Percentiles rank a stretch among this genome's conserved stretches.
These are phyloP conservation scores for Tylopilus sp. DNA, from an alignment of 768 basidiomycete species.

Conservation along the genomic window DNA sequence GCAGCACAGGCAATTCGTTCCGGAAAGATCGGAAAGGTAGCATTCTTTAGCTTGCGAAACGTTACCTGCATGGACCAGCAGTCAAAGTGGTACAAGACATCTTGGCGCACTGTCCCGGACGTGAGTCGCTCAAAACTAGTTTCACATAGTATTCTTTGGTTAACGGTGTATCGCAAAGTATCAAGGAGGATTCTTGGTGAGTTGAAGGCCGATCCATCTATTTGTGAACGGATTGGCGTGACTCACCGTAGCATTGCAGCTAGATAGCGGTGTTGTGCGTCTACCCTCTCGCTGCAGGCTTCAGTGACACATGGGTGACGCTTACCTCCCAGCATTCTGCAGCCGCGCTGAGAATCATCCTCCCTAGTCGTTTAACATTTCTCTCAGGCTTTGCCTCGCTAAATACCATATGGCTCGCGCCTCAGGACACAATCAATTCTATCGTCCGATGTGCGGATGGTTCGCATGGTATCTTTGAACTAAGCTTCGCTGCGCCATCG, in stretches of 20 bases:
- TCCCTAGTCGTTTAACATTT: slow-evolving; percentile 48
- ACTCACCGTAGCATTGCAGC: slow-evolving; percentile 35
- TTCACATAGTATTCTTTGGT: not conserved
- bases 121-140: slow-evolving; percentile 38
- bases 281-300: not conserved
- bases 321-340: slow-evolving; percentile 54
- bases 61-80: slow-evolving; percentile 55
- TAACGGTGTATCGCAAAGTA: slow-evolving; percentile 40
- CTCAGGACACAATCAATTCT: slow-evolving; percentile 75
- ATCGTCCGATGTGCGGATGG: slow-evolving; percentile 45
- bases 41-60: slow-evolving; percentile 57
- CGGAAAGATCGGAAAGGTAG: slow-evolving; percentile 70
- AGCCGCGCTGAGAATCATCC: slow-evolving; percentile 59
- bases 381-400: slow-evolving; percentile 66
- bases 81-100: slow-evolving; percentile 75
- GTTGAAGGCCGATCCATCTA: slow-evolving; percentile 23
- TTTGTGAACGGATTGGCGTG: not conserved
- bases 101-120: slow-evolving; percentile 81
- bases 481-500: slow-evolving; percentile 61
- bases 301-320: not conserved
- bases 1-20: slow-evolving; percentile 48
- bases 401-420: slow-evolving; percentile 67
- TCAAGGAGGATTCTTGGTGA: slow-evolving; percentile 79
- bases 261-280: slow-evolving; percentile 77
- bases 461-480: slow-evolving; percentile 56